Evolutionary conservation across 495 filamentous ascomycete species (phyloP), one percentile per base, ranked within the genome.

Genomic region (Zalerion maritima): DNA sequence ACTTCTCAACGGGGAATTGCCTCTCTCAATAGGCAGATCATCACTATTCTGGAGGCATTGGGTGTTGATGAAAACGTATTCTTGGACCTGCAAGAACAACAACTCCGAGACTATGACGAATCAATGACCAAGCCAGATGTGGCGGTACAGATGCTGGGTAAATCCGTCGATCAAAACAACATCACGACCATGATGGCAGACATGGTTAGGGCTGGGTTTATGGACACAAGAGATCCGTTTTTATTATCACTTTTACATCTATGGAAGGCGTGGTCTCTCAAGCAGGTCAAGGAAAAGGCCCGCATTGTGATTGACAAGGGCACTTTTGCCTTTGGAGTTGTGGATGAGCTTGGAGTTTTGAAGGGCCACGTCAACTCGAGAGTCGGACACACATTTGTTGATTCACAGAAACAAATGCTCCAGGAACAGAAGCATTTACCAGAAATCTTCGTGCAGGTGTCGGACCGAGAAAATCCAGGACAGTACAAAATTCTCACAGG

Each of bases 271-370:
- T 91, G 82, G 82, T 78, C 78, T 3, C 63, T 85, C 35, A 86
- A 85, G 34, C 58, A 72, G 17, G 65, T 99, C 8, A 94, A 92
- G 40, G 89, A 99, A 42, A 94, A 94, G 42, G 86, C 91, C 0
- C 77, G 71, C 30, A 83, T 99, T 31, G 55, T 69, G 1, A 69
- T 99, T 18, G 73, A 85, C 1, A 45, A 82, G 28, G 81, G 87
- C 0, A 86, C 89, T 13, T 87, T 85, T 41, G 55, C 96, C 1
- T 63, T 96, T n/a, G 89, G 89, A 9, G 81, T 80, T 30, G 69
- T 81, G 18, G 89, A 96, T 38, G 91, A 99, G 52, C 84, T 77
- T 2, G 64, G 54, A 1, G 76, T 66, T 1, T 49, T 99, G 9
- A 60, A 71, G 35, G 91, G 89, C 1, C 69, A 87, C 41, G 73